Evolutionary conservation across 257 asterid species (phyloP).

Genomic region (Verbascum thapsus): DNA sequence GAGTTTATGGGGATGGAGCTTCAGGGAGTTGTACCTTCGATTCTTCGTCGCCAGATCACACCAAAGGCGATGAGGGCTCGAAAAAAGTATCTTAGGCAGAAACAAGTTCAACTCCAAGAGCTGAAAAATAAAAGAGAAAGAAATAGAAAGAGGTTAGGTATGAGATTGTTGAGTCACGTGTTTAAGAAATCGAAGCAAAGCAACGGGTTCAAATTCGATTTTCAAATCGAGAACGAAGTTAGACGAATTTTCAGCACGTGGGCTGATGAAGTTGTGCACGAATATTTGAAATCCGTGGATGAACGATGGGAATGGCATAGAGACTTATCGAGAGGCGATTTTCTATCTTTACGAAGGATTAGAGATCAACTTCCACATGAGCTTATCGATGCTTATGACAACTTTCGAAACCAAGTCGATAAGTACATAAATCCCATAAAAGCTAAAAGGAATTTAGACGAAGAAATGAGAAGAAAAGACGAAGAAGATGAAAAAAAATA

Average conservation of each 20-base stretch:
- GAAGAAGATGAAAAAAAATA: slow-evolving; percentile 73
- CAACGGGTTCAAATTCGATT: slow-evolving; percentile 55
- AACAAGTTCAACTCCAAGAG: slow-evolving; percentile 72
- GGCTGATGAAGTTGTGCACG: slow-evolving; percentile 79
- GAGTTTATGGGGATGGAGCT: slow-evolving; percentile 94
- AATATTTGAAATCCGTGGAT: slow-evolving; percentile 63
- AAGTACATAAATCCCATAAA: slow-evolving; percentile 67
- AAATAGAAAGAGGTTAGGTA: slow-evolving; percentile 75
- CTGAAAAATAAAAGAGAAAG: slow-evolving; percentile 79
- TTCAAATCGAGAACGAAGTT: slow-evolving; percentile 63
- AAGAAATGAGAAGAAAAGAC: slow-evolving; percentile 51
- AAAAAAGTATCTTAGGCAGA: slow-evolving; percentile 82
- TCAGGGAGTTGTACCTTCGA: slow-evolving; percentile 85
- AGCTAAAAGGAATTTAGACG: slow-evolving; percentile 64
- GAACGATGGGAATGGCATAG: slow-evolving; percentile 83
- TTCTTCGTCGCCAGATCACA: slow-evolving; percentile 63
- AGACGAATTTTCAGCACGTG: slow-evolving; percentile 60
- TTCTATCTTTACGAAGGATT: slow-evolving; percentile 68
- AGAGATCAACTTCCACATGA: slow-evolving; percentile 79
- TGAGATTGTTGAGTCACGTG: slow-evolving; percentile 66
- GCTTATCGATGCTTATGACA: slow-evolving; percentile 73
- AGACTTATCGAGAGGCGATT: slow-evolving; percentile 70
- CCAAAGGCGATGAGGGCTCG: slow-evolving; percentile 89
- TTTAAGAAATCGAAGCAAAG: slow-evolving; percentile 63
- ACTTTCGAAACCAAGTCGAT: slow-evolving; percentile 72